phyloP scores from a whole-genome alignment of 345 rosid species.

The Arabis alpina region DNA sequence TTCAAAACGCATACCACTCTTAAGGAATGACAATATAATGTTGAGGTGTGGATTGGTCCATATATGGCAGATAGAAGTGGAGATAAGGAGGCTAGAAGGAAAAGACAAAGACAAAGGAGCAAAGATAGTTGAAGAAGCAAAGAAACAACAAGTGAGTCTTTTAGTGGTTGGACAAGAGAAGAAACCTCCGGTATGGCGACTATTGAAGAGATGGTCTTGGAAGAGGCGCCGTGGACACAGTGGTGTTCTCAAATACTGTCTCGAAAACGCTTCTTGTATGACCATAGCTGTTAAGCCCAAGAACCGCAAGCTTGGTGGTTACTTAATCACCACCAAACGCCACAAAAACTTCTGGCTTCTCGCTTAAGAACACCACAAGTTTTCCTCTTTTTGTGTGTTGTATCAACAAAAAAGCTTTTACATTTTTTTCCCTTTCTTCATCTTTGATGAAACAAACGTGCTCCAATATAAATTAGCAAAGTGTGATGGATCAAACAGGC shows the following conservation, averaged over 20 bases:
- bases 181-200: constrained; percentile 58
- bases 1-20: neutral
- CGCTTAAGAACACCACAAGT: constrained; percentile 50
- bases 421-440: neutral
- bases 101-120: constrained; percentile 64
- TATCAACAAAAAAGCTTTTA: constrained; percentile 17
- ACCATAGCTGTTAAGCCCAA: constrained; percentile 82
- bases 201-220: constrained; percentile 60
- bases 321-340: constrained; percentile 89
- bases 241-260: constrained; percentile 66
- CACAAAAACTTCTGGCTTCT: constrained; percentile 94
- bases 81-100: constrained; percentile 59
- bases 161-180: constrained; percentile 79
- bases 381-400: constrained; percentile 23
- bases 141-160: constrained; percentile 59
- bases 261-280: constrained; percentile 84
- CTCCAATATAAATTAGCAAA: constrained; percentile 22
- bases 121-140: constrained; percentile 78
- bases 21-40: neutral
- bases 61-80: constrained; percentile 61
- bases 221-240: constrained; percentile 44
- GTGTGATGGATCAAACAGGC: neutral
- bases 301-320: constrained; percentile 77
- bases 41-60: constrained; percentile 8
- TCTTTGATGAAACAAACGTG: constrained; percentile 20